Conservation (phyloP, 2,329 filamentous ascomycete species). For the Microdochium bolleyi region DNA sequence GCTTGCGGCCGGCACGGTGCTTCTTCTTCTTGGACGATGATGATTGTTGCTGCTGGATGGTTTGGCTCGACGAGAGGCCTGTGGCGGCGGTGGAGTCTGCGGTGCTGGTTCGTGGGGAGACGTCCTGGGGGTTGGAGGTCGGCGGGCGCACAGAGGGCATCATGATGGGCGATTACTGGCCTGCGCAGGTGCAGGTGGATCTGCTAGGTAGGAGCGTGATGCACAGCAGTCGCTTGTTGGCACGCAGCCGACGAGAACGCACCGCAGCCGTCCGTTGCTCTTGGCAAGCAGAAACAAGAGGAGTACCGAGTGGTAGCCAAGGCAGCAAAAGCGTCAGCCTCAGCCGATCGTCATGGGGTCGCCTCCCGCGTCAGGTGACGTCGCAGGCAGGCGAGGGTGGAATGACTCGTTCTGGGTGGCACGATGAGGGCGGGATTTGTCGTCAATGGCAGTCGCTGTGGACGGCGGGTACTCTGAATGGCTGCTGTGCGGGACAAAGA, state of each 20-base stretch:
- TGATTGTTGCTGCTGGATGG: not conserved
- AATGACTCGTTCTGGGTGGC: too few species aligned
- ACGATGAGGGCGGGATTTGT: too few species aligned
- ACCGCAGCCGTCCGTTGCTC: not conserved
- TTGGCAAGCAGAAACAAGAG: too few species aligned
- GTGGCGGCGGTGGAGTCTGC: constrained; percentile 12
- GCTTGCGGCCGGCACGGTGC: constrained; percentile 65
- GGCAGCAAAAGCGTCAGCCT: too few species aligned
- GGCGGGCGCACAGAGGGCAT: not conserved
- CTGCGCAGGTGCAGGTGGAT: not conserved
- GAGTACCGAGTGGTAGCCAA: too few species aligned
- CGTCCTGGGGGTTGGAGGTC: constrained; percentile 19
- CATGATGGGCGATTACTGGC: constrained; percentile 24
- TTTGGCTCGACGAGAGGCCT: not conserved
- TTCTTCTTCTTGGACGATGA: constrained; percentile 51
- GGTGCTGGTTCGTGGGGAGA: constrained; percentile 62
- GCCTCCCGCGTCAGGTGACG: too few species aligned
- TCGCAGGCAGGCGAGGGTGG: too few species aligned
- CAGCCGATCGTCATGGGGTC: too few species aligned
- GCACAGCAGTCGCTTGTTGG: not conserved
- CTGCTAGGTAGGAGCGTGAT: not conserved
- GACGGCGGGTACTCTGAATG: too few species aligned
- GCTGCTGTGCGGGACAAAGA: too few species aligned
- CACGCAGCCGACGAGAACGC: not conserved
- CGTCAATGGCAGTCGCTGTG: too few species aligned